phyloP scores from a whole-genome alignment of 192 early-diverging fungal species.

The Podila clonocystis region DNA sequence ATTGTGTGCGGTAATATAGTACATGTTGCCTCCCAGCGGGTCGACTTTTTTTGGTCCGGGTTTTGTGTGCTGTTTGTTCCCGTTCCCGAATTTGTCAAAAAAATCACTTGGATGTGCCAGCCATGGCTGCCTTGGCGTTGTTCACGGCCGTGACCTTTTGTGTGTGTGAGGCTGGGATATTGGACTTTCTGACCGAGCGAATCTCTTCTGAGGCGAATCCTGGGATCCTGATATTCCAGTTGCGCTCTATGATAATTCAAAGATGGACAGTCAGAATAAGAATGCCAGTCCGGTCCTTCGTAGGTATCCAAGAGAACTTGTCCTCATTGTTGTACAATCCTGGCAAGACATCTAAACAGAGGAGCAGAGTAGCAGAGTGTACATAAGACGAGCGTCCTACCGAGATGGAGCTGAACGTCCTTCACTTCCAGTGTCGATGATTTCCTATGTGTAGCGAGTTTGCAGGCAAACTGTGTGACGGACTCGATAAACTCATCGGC shows the following conservation, averaged over 20 bases:
- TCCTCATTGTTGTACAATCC: too few species aligned
- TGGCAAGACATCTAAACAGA: too few species aligned
- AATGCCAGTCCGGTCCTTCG: not conserved
- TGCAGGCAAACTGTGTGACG: slow-evolving; percentile 83
- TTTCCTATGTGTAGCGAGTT: slow-evolving; percentile 85
- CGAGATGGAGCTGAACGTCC: slow-evolving; percentile 86
- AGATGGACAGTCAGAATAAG: not conserved
- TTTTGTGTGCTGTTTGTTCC: too few species aligned
- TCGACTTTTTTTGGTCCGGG: too few species aligned
- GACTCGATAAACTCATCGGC: slow-evolving; percentile 91
- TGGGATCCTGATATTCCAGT: slow-evolving; percentile 91
- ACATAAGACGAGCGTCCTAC: slow-evolving; percentile 34
- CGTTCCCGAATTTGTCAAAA: not conserved
- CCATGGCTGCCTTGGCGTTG: slow-evolving; percentile 51
- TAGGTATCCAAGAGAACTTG: too few species aligned
- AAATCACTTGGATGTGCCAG: slow-evolving; percentile 10
- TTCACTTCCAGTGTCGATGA: slow-evolving; percentile 83
- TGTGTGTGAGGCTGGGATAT: slow-evolving; percentile 70
- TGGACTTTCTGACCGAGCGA: slow-evolving; percentile 74
- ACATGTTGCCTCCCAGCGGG: too few species aligned
- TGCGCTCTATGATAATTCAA: slow-evolving; percentile 67
- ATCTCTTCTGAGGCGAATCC: slow-evolving; percentile 88
- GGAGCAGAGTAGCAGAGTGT: too few species aligned
- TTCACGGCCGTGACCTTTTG: slow-evolving; percentile 71
- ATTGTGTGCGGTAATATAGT: too few species aligned